Evolutionary conservation across 2,329 filamentous ascomycete species (phyloP).

Genomic region (Cordyceps cicadae): DNA sequence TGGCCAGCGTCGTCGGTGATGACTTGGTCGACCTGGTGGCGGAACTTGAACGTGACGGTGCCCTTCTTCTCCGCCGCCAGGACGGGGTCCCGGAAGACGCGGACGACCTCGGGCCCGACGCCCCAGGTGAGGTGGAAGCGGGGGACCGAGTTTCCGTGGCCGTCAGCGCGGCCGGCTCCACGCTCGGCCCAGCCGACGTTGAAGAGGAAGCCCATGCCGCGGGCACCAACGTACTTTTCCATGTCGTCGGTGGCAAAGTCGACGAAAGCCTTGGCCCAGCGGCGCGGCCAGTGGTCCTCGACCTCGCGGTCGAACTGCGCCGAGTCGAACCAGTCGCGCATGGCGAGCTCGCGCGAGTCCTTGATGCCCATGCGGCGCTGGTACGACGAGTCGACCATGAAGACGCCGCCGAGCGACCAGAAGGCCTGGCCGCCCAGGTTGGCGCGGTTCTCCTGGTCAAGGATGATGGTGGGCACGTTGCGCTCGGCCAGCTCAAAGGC

Average conservation of each 20-base stretch:
- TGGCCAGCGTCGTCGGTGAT: conserved; percentile 43
- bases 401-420: conserved; percentile 55
- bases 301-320: conserved; percentile 49
- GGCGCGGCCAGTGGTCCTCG: conserved; percentile 49
- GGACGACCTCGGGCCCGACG: conserved; percentile 51
- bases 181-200: conserved; percentile 56
- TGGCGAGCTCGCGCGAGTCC: conserved; percentile 47
- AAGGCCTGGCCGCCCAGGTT: conserved; percentile 56
- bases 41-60: conserved; percentile 45
- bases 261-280: conserved; percentile 57
- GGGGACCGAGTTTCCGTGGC: conserved; percentile 55
- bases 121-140: conserved; percentile 57
- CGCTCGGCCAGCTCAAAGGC: conserved; percentile 47
- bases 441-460: conserved; percentile 50
- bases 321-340: conserved; percentile 51
- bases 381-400: conserved; percentile 48
- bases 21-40: conserved; percentile 50
- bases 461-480: conserved; percentile 39
- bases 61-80: conserved; percentile 43
- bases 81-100: conserved; percentile 49
- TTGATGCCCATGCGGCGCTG: conserved; percentile 51
- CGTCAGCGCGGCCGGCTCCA: conserved; percentile 45
- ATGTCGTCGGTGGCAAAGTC: conserved; percentile 52
- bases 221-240: conserved; percentile 47
- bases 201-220: conserved; percentile 43